These are phyloP conservation scores for Nepenthes alata DNA, from an alignment of 179 eudicot species.

Conservation along the genomic window DNA sequence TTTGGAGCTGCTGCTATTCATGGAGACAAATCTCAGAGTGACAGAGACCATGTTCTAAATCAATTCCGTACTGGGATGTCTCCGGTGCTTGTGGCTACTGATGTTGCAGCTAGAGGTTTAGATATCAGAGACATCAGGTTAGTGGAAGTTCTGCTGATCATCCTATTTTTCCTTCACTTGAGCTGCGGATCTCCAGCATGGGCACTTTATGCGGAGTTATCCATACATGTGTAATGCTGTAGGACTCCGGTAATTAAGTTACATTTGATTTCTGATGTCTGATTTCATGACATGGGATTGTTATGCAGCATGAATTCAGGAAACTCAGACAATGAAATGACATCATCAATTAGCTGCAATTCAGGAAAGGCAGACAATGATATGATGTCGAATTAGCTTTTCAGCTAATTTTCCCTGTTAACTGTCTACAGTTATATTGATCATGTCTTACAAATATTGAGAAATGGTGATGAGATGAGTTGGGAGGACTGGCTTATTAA, in stretches of 20 bases:
- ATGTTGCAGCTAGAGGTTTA: slow-evolving; percentile 92
- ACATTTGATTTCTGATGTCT: too few species aligned
- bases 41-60: slow-evolving; percentile 66
- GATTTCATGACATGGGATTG: too few species aligned
- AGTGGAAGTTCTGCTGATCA: not conserved
- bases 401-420: not conserved
- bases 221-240: too few species aligned
- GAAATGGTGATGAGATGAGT: not conserved
- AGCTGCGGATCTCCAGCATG: too few species aligned
- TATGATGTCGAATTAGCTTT: not conserved
- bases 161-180: too few species aligned
- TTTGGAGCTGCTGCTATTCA: slow-evolving; percentile 92
- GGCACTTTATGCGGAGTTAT: too few species aligned
- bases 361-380: not conserved
- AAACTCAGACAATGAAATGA: not conserved
- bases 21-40: slow-evolving; percentile 82
- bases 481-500: too few species aligned
- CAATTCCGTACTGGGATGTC: slow-evolving; percentile 65
- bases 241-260: too few species aligned
- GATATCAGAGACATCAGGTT: slow-evolving; percentile 87
- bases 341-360: not conserved
- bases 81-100: slow-evolving; percentile 87
- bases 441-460: not conserved
- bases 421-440: not conserved
- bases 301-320: too few species aligned